Percentiles rank a stretch among this genome's conserved stretches.
phyloP scores from a whole-genome alignment of 1,284 basidiomycete genomes.

The Cryptococcus jaspeensis region DNA sequence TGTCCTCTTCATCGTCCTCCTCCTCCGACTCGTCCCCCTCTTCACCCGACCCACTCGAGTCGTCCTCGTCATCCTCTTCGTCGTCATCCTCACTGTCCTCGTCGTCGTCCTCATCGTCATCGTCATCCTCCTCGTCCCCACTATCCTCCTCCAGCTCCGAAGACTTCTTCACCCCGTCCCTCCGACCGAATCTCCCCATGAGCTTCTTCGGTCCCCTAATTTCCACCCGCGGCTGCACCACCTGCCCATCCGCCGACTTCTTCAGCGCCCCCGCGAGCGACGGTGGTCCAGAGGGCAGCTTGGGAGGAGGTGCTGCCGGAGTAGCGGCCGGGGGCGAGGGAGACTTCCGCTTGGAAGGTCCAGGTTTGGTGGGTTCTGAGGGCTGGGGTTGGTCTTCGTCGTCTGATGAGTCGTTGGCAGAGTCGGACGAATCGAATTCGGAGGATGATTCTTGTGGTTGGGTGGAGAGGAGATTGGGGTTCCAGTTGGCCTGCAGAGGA shows the following conservation, averaged over 20 bases:
- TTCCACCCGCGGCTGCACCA: constrained; percentile 35
- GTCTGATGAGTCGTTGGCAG: constrained; percentile 34
- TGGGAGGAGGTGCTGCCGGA: constrained; percentile 1
- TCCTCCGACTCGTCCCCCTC: constrained; percentile 18
- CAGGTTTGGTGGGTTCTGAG: constrained; percentile 6
- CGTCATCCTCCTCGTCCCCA: constrained; percentile 13
- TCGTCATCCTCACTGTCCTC: not conserved
- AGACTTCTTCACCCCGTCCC: not conserved
- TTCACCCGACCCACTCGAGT: constrained; percentile 6
- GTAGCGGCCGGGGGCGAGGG: not conserved
- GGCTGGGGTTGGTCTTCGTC: constrained; percentile 8
- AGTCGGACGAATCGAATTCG: constrained; percentile 51
- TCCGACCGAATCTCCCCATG: constrained; percentile 9
- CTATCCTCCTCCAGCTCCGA: constrained; percentile 9
- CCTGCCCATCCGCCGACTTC: constrained; percentile 25
- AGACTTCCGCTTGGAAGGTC: not conserved
- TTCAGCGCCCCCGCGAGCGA: constrained; percentile 32
- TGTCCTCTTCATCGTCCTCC: constrained; percentile 21
- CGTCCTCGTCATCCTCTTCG: constrained; percentile 16
- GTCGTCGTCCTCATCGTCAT: constrained; percentile 8
- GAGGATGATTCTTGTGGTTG: constrained; percentile 33
- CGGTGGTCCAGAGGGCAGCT: not conserved
- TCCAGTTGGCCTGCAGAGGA: constrained; percentile 38
- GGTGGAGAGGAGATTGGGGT: constrained; percentile 37
- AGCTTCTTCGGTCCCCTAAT: constrained; percentile 20